Base-by-base conservation (phyloP, 2,329 filamentous ascomycete genomes). In the Stachybotrys chartarum region DNA sequence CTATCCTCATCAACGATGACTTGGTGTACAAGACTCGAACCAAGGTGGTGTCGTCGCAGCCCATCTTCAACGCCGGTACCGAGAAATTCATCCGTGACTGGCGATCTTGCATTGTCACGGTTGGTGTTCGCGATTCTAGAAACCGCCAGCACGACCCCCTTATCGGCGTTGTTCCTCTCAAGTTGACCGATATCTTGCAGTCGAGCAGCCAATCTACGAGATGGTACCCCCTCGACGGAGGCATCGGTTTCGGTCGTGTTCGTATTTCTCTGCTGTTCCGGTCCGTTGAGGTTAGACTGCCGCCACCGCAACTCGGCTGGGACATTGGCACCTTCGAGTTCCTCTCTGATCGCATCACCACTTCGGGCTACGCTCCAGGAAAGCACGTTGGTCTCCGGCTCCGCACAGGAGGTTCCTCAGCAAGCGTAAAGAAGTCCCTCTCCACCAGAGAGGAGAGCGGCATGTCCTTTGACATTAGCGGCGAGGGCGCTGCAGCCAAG, bases 211-310 rank as follows among this genome's bases (percentile, higher is more conserved):
- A 97, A 69, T 76, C 86, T 54, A 95, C 91, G 3, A 79, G 91
- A 57, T 97, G 92, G 91, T 97, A 97, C 68, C 93, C 94, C n/a
- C 80, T 99, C 0, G 92, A 96, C 66, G 94, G 93, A 24, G 94
- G 94, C 11, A 86, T 97, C 59, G 90, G 94, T 1, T 97, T 94
- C 60, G 94, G 94, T 45, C 87, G 93, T 7, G 81, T 96, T 57
- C 87, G 92, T 46, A 88, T 99, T 61, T 96, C 91, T 1, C 72
- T 97, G 3, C 80, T 97, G 3, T 96, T 97, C 82, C 86, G 93
- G 31, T 92, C 90, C 31, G 83, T 97, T 48, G 92, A 96, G 69
- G 87, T 93, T 54, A 85, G 85, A 50, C 78, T 97, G 1, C 92
- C 92, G n/a, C 88, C 88, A 0, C 76, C 85, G 46, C 88, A 96